phyloP scores from a whole-genome alignment of 352 stramenopile genomes.

The Globisporangium irregulare region DNA sequence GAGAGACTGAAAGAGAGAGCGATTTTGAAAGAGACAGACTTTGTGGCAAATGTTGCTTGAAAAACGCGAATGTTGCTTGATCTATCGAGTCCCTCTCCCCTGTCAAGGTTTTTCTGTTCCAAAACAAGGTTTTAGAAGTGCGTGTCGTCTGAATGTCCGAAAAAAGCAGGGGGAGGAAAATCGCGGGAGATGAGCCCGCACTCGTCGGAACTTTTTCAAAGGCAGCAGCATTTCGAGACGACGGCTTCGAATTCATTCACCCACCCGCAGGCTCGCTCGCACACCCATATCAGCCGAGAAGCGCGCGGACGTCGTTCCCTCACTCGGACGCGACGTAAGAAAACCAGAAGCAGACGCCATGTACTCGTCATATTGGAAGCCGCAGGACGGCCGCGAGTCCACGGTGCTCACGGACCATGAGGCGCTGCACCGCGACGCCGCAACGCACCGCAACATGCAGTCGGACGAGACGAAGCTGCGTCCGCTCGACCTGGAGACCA shows the following conservation, averaged over 20 bases:
- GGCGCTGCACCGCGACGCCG: slow-evolving; percentile 74
- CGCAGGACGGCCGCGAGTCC: slow-evolving; percentile 68
- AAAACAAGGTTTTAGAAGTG: neutral
- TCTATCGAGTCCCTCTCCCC: neutral
- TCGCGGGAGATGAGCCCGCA: slow-evolving; percentile 1
- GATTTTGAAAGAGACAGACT: slow-evolving; percentile 9
- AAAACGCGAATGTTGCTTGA: slow-evolving; percentile 11
- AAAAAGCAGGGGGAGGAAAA: slow-evolving; percentile 1
- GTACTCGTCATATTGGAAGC: slow-evolving; percentile 88
- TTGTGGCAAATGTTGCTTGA: neutral
- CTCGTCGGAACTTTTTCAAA: slow-evolving; percentile 8
- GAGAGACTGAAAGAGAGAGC: neutral
- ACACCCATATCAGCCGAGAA: slow-evolving; percentile 7
- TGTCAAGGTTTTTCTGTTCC: neutral
- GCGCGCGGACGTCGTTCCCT: neutral
- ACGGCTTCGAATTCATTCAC: neutral
- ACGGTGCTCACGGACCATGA: slow-evolving; percentile 80
- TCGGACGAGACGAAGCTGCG: slow-evolving; percentile 77
- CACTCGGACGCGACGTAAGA: neutral
- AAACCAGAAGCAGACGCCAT: slow-evolving; percentile 27
- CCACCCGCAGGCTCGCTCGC: neutral
- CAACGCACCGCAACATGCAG: slow-evolving; percentile 75
- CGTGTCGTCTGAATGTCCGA: slow-evolving; percentile 7
- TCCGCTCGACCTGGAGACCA: slow-evolving; percentile 81
- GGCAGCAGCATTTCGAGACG: neutral